Conservation (phyloP, 108 stramenopile genomes). For the Cyclotella cryptica region DNA sequence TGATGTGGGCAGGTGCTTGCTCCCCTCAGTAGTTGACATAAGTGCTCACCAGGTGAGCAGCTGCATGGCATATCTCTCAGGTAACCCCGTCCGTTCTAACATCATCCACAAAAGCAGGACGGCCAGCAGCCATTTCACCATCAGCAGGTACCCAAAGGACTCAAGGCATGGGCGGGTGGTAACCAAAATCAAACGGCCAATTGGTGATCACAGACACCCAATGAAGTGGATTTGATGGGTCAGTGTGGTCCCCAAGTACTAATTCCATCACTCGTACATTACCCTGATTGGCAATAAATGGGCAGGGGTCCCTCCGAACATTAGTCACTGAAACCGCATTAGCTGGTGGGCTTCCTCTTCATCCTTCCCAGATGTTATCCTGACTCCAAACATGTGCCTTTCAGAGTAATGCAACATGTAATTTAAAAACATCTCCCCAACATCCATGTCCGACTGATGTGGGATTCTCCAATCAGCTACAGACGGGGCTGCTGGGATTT, state of each 20-base stretch:
- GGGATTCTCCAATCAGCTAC: no score
- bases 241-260: conserved; percentile 17
- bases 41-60: conserved; percentile 1
- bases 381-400: not conserved
- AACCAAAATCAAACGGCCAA: conserved; percentile 32
- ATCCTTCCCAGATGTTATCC: not conserved
- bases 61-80: not conserved
- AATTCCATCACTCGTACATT: conserved; percentile 18
- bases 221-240: conserved; percentile 22
- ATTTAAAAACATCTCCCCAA: no score
- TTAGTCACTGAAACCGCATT: no score
- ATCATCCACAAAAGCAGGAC: no score
- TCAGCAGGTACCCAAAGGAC: conserved; percentile 31
- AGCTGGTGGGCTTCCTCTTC: no score
- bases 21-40: not conserved
- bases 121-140: conserved; percentile 37
- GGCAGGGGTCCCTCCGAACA: no score
- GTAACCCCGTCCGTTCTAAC: conserved; percentile 9
- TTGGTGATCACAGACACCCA: conserved; percentile 42
- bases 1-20: conserved; percentile 10
- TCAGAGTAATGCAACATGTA: no score
- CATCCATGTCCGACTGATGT: no score
- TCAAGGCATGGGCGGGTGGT: conserved; percentile 47
- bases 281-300: conserved; percentile 28
- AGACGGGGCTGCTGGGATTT: no score